These are phyloP conservation scores for Naegleria fowleri DNA, from an alignment of 208 protist species.

Conservation along the genomic window DNA sequence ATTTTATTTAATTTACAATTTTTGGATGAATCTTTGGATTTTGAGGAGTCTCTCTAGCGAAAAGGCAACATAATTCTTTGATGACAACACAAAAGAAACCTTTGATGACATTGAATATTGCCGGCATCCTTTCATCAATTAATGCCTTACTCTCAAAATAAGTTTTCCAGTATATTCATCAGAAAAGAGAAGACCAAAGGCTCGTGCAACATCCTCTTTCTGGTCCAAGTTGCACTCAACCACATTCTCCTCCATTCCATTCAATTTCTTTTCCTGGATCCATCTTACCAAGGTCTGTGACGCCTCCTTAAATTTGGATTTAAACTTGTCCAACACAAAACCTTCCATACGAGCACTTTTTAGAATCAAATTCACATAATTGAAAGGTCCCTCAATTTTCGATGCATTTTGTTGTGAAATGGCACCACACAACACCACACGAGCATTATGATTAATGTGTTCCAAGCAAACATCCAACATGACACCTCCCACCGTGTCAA, in stretches of 20 bases:
- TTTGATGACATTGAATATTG: no score
- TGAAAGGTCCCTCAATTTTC: background rate
- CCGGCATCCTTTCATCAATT: no score
- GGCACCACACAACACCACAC: background rate
- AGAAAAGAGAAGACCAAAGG: background rate
- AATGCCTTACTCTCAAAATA: background rate
- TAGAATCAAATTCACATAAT: background rate
- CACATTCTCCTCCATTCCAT: background rate
- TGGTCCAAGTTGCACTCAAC: background rate
- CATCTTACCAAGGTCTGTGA: background rate
- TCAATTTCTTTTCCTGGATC: background rate
- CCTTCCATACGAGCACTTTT: constrained; percentile 2
- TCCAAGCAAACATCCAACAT: background rate
- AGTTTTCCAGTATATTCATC: background rate
- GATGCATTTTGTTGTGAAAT: background rate
- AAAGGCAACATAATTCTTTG: no score
- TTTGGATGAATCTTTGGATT: no score
- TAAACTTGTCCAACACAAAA: background rate
- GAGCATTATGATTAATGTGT: background rate
- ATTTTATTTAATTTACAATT: no score
- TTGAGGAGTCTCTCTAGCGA: no score
- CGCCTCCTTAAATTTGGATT: background rate
- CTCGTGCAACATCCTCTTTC: background rate
- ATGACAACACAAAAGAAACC: no score
- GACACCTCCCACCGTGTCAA: background rate